These are phyloP conservation scores for Peniophora sp. DNA, from an alignment of 1,284 basidiomycete genomes.

Conservation along the genomic window DNA sequence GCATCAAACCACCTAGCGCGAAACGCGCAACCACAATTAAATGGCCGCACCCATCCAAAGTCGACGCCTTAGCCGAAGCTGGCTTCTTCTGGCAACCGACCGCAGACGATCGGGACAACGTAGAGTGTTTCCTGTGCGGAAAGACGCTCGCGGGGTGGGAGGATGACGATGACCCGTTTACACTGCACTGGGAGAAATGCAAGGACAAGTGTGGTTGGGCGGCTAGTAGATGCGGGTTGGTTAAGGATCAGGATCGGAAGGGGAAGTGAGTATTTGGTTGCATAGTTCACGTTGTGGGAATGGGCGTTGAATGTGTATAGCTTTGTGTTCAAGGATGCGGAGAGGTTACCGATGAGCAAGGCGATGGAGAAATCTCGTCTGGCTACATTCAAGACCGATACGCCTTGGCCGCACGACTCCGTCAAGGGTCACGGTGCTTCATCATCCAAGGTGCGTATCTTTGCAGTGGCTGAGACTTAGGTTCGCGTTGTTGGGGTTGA, in stretches of 20 bases:
- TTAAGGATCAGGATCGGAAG: conserved; percentile 42
- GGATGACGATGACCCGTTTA: conserved; percentile 71
- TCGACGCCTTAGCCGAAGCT: conserved; percentile 69
- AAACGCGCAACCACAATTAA: conserved; percentile 35
- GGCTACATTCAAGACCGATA: conserved; percentile 50
- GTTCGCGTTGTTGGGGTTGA: conserved; percentile 2
- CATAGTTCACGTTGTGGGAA: background rate
- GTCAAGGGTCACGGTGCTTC: conserved; percentile 58
- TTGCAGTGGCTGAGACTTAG: too few relatives aligned
- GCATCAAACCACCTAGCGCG: conserved; percentile 28
- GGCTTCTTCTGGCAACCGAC: conserved; percentile 76
- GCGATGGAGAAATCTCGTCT: conserved; percentile 61
- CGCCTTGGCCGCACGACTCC: conserved; percentile 69
- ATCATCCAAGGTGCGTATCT: conserved; percentile 51
- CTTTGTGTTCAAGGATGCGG: conserved; percentile 45
- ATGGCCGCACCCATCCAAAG: conserved; percentile 60
- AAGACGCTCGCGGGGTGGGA: conserved; percentile 78
- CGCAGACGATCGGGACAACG: conserved; percentile 55
- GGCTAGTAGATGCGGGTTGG: conserved; percentile 58
- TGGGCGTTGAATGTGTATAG: conserved; percentile 27
- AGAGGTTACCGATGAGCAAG: conserved; percentile 58
- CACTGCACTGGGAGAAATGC: conserved; percentile 66
- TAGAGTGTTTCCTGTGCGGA: conserved; percentile 69
- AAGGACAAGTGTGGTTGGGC: conserved; percentile 68
- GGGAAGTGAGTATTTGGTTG: conserved; percentile 39